A percentile compares a stretch with the other conserved stretches of the same genome.
Conservation (phyloP, 1,139 yeast species). For the Diutina siamensis region DNA sequence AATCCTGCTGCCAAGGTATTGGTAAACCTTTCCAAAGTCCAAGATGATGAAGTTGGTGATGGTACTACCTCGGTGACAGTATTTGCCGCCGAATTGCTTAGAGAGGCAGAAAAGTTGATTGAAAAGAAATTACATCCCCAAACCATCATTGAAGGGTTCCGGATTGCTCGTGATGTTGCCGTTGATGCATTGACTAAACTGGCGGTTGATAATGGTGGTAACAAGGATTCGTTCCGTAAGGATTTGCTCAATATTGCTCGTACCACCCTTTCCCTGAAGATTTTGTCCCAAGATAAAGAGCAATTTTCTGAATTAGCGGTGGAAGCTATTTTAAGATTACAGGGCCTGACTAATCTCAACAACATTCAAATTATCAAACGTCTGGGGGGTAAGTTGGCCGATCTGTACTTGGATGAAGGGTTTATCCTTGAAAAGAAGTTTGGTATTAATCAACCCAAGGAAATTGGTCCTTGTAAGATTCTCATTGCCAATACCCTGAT, state of each 20-base stretch:
- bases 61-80: constrained; percentile 99
- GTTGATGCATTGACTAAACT: constrained; percentile 63
- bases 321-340: constrained; percentile 82
- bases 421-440: constrained; percentile 83
- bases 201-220: constrained; percentile 63
- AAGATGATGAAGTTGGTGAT: constrained; percentile 98
- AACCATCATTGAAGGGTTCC: constrained; percentile 89
- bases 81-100: constrained; percentile 75
- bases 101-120: constrained; percentile 90
- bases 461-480: constrained; percentile 70
- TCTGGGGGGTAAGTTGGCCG: constrained; percentile 84
- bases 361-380: constrained; percentile 91
- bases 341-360: constrained; percentile 90
- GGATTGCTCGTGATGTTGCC: constrained; percentile 81
- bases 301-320: constrained; percentile 85
- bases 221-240: constrained; percentile 52
- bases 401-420: constrained; percentile 92
- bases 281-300: constrained; percentile 88
- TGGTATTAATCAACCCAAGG: constrained; percentile 91
- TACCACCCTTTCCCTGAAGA: constrained; percentile 89
- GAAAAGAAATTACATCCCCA: constrained; percentile 96
- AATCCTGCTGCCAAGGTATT: constrained; percentile 98
- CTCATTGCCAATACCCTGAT: constrained; percentile 91
- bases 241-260: constrained; percentile 83
- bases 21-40: constrained; percentile 92